Evolutionary conservation across 192 early-diverging fungal genomes (phyloP), one percentile per base, ranked within the genome.

Genomic region (Martensiomyces pterosporus): DNA sequence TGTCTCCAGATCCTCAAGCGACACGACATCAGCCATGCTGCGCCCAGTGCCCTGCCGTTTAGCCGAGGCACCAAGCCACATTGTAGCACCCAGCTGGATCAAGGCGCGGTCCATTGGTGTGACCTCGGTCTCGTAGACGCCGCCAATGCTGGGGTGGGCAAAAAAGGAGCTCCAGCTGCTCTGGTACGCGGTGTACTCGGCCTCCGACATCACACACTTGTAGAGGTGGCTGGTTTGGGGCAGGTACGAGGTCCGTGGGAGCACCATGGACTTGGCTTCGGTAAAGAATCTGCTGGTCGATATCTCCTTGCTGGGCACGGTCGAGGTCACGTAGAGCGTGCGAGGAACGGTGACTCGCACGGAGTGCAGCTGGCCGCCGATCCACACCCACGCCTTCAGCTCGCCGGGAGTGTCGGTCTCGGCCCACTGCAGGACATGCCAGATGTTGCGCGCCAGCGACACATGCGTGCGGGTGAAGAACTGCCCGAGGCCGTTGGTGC

Each of bases 101-200:
- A 99, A 67, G 9, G 89, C 93, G 2, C 92, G 83, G 40, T 85
- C 84, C 39, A 88, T 40, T 3, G 90, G 60, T 13, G 89, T 85
- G 4, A 96, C 62, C 47, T 95, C 85, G 0, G 90, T 86, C 78
- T 99, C 96, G 59, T 99, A 99, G 6, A 96, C 89, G 27, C 94
- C 96, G 47, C 89, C 90, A 23, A 93, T 85, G 21, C 83, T 75
- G 18, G 92, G 86, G 62, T 94, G 85, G 49, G 83, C 89, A 48
- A 95, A 91, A 42, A 95, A 80, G 15, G 79, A 76, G 9, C 82
- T 60, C 68, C 93, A 85, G 51, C 87, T 78, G 48, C 82, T 82
- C 13, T 75, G 65, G 57, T 93, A 81, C 33, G 77, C 75, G 14
- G 76, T 80, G 65, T 83, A 99, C 13, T 85, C 79, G 5, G 55